Evolutionary conservation across 257 asterid species (phyloP), one percentile per base, ranked within the genome.

Genomic region (Anisodus tanguticus): DNA sequence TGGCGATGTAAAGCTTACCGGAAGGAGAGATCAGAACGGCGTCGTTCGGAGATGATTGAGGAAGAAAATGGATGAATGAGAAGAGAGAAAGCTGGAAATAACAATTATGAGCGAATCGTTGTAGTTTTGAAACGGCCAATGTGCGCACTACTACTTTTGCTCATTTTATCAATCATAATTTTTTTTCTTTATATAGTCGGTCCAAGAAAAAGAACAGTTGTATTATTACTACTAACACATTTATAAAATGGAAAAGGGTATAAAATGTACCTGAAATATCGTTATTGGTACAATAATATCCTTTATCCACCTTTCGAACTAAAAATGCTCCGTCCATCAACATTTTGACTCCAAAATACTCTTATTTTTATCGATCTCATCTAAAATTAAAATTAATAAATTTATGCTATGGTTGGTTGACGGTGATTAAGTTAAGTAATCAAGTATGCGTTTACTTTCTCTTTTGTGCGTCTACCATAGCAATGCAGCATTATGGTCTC

Each of bases 1-100:
- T 26, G 49, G 9, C 11, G 45, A 53, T 77, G 16, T 12, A 31
- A 85, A 79, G 66, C 87, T 82, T 82, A 87, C 91, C 88, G 82
- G 64, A 85, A 86, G 87, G 84, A 81, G 88, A 85, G 89, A 86
- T 85, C 83, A 19, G 85, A 84, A 60, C 3, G 83, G 79, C 60
- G 87, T 3, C 81, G 49, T 6, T 11, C 26, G 3, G 81, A 51
- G 11, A 12, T 17, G 9, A 72, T 47, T 74, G 82, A 19, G 54
- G 47, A 67, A 41, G 51, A 10, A 69, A 80, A 72, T 78, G 53
- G 59, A 3, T 49, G 81, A 76, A 78, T 47, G 68, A 31, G 26
- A 59, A 13, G 57, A 69, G 13, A 26, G 59, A 19, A 58, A 66
- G 35, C 35, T 22, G 72, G 8, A 62, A 84, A 72, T 62, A 35